These are phyloP conservation scores for Entrophospora sp. DNA, from an alignment of 192 early-diverging fungal species.

Conservation along the genomic window DNA sequence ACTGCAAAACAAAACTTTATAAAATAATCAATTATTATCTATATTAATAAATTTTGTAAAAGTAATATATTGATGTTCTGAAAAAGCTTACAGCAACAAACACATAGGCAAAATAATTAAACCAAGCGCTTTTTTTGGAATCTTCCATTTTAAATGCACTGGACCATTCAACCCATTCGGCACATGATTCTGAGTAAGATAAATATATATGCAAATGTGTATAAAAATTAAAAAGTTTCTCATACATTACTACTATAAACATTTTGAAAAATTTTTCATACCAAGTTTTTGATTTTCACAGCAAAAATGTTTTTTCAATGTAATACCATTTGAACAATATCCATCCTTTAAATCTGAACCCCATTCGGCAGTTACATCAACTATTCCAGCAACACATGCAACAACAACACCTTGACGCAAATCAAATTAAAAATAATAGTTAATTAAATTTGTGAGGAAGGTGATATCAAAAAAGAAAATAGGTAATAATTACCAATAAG, in stretches of 20 bases:
- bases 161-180: background rate
- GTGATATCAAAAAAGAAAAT: background rate
- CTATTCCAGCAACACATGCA: slow-evolving; percentile 75
- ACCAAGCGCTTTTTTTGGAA: background rate
- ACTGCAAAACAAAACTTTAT: background rate
- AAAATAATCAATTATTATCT: slow-evolving; percentile 13
- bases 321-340: slow-evolving; percentile 70
- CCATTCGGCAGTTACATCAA: slow-evolving; percentile 85
- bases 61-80: slow-evolving; percentile 4
- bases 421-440: slow-evolving; percentile 4
- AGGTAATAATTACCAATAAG: slow-evolving; percentile 51
- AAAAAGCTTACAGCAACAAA: background rate
- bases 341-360: slow-evolving; percentile 81
- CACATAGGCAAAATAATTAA: background rate
- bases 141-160: background rate
- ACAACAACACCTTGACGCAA: slow-evolving; percentile 43
- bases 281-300: slow-evolving; percentile 59
- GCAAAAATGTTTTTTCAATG: slow-evolving; percentile 84
- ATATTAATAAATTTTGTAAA: slow-evolving; percentile 18
- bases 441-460: background rate
- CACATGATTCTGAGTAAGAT: background rate
- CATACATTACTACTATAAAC: background rate
- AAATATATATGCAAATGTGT: background rate
- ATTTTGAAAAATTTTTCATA: slow-evolving; percentile 10
- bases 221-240: background rate